These are phyloP conservation scores for Fusarium nurragi DNA, from an alignment of 2,329 filamentous ascomycete species.

Conservation along the genomic window DNA sequence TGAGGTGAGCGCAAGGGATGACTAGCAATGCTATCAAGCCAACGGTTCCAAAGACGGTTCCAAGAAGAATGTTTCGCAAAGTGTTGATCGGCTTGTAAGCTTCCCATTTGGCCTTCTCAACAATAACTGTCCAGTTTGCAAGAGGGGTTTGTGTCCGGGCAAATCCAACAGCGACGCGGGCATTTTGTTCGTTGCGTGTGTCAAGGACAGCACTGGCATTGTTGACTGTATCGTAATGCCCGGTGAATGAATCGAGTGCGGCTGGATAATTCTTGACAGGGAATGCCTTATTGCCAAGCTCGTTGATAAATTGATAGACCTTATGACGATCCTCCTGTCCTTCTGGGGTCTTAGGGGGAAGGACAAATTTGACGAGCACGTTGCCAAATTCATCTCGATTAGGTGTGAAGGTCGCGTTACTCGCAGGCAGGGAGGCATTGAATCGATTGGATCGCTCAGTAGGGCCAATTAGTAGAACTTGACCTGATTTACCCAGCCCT, in stretches of 20 bases:
- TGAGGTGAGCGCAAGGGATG: conserved; percentile 82
- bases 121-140: conserved; percentile 83
- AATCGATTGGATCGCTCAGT: conserved; percentile 73
- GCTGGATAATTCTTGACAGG: conserved; percentile 69
- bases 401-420: conserved; percentile 57
- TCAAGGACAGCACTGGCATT: conserved; percentile 75
- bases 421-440: conserved; percentile 54
- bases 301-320: conserved; percentile 46
- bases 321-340: conserved; percentile 60
- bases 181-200: conserved; percentile 76
- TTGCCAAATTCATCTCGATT: conserved; percentile 52
- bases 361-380: conserved; percentile 65
- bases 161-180: conserved; percentile 80
- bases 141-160: conserved; percentile 73
- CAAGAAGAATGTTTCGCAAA: conserved; percentile 82
- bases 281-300: conserved; percentile 63
- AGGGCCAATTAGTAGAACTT: conserved; percentile 77
- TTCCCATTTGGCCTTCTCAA: conserved; percentile 79
- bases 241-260: conserved; percentile 67
- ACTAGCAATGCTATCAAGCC: conserved; percentile 77
- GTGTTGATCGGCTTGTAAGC: conserved; percentile 79
- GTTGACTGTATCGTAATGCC: conserved; percentile 61
- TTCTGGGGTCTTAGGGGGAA: conserved; percentile 60
- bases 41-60: conserved; percentile 84
- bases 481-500: conserved; percentile 75